Base-by-base conservation (phyloP, 2,329 filamentous ascomycete genomes). In the Coleophoma eucalyptorum region DNA sequence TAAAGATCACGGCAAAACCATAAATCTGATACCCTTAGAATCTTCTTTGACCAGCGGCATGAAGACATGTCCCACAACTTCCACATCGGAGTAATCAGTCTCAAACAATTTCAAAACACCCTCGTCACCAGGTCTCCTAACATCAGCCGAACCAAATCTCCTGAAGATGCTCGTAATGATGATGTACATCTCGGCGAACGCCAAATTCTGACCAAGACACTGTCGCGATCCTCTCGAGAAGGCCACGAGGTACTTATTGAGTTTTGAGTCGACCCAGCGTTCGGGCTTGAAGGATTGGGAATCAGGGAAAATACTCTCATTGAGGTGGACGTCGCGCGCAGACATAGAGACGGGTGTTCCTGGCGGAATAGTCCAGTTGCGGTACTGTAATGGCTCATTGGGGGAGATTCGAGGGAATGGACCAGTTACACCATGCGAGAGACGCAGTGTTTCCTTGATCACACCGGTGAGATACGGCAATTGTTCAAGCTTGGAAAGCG, bases 281-380 rank as follows among this genome's bases (percentile, higher is more conserved):
- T 72, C 69, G 0, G 70, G 71, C 1, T 60, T 49, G 21, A 58
- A 63, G 1, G 35, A 31, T 32, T 51, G 37, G 1, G 55, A 40
- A 12, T 68, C 58, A 1, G 48, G 31, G 41, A 62, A 68, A 49
- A 69, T 64, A 8, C 57, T 55, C 15, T 54, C 10, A 1, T 65
- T 64, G 46, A 65, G 65, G 43, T 69, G 62, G n/a, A 56, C 19
- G 16, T 52, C 45, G 15, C 50, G 34, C 4, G 65, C 60, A 0
- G 68, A 70, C 60, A 72, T 70, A 21, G 67, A 64, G 2, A 74
- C 65, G 3, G 66, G 65, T 3, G 67, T 70, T 3, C 68, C 65
- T 6, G 51, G 37, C 3, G 55, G 55, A n/a, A 56, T 54, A 8
- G 48, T 48, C 52, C 50, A 59, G 6, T 26, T 8, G 26, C 26